A percentile compares a stretch with the other conserved stretches of the same genome.
phyloP scores from a whole-genome alignment of 768 basidiomycete species.

The Mycena vulgaris region DNA sequence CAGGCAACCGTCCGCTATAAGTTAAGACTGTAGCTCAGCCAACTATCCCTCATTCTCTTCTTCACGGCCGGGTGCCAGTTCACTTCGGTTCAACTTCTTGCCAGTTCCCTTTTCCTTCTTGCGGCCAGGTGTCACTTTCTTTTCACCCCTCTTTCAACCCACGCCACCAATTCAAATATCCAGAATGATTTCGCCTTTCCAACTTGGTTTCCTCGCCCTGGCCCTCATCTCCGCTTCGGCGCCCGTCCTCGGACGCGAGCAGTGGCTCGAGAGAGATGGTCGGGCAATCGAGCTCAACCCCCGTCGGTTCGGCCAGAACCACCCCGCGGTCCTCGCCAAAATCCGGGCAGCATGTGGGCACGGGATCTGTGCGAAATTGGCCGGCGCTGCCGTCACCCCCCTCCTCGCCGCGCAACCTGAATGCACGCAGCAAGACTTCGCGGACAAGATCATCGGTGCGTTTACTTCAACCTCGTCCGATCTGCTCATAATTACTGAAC shows the following conservation, averaged over 20 bases:
- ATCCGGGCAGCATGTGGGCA: slow-evolving; percentile 64
- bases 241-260: slow-evolving; percentile 55
- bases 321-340: slow-evolving; percentile 63
- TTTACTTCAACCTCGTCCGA: neutral
- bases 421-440: slow-evolving; percentile 72
- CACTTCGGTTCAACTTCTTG: too few species aligned
- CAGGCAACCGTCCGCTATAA: too few species aligned
- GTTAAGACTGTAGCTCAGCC: too few species aligned
- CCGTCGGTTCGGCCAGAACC: slow-evolving; percentile 68
- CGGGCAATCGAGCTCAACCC: slow-evolving; percentile 63
- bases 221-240: slow-evolving; percentile 37
- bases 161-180: slow-evolving; percentile 36
- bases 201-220: slow-evolving; percentile 40
- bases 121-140: slow-evolving; percentile 33
- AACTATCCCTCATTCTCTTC: too few species aligned
- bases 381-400: slow-evolving; percentile 65
- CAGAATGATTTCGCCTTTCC: slow-evolving; percentile 39
- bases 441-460: slow-evolving; percentile 70
- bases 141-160: slow-evolving; percentile 27
- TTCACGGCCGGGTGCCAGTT: neutral
- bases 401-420: slow-evolving; percentile 67
- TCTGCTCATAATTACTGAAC: too few species aligned
- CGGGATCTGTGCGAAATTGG: slow-evolving; percentile 63
- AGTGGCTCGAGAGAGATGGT: slow-evolving; percentile 65
- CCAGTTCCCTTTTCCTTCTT: slow-evolving; percentile 12